Evolutionary conservation across 805 yeast species (phyloP), one percentile per base, ranked within the genome.

Genomic region (Wickerhamiella siamensis): DNA sequence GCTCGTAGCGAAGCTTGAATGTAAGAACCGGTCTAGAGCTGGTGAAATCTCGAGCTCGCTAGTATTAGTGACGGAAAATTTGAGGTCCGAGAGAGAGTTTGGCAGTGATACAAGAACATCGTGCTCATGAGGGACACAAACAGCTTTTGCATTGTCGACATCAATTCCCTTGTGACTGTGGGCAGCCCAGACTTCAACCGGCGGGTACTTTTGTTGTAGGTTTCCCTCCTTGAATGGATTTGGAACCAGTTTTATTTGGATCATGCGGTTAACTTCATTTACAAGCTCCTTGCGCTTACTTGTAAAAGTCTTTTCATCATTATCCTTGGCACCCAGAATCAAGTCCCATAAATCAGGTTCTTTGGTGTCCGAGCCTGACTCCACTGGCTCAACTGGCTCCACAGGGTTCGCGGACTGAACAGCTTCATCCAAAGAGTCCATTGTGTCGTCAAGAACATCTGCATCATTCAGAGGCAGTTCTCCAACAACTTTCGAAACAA

Each of bases 121-220:
- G 37, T 63, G 60, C 46, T 74, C 78, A 6, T 62, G 62, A 22
- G 69, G 70, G 1, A 68, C 68, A 0, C 71, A 60, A 1, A 70
- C 65, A 1, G 69, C 53, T 31, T 63, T 63, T 42, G 72, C 48
- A 10, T 66, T 55, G 20, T 61, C 67, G 27, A 64, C 46, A 29
- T 61, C 68, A 1, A 66, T 66, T 31, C 47, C 53, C 10, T 60
- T 59, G n/a, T 45, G 42, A 14, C 61, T 60, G 16, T 59, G 54
- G 38, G 66, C 71, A 29, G 69, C 57, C 76, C 78, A 74, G 36
- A 75, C 59, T 50, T 75, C 80, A 5, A 75, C 56, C 1, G 78
- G 75, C 2, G 80, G 78, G 36, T 62, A 64, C 33, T 60, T 51
- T 39, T 58, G 51, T 6, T 24, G 29, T 8, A 24, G 29, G 10